phyloP scores from a whole-genome alignment of 495 filamentous ascomycete species.

The Eremomyces bilateralis region DNA sequence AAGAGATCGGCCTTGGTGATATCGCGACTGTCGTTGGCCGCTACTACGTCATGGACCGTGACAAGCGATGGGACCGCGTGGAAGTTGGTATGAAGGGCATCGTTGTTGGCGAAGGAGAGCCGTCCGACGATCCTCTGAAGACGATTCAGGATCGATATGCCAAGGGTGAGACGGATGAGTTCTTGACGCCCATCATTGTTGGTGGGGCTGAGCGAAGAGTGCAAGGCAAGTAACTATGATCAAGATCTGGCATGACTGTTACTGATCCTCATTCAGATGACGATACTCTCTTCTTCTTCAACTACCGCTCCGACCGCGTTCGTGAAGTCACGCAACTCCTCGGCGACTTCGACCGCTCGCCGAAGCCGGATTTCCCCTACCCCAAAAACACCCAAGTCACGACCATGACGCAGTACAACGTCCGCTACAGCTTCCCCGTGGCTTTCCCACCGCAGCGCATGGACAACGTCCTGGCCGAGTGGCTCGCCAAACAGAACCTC shows the following conservation, averaged over 20 bases:
- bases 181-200: slow-evolving; percentile 93
- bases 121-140: slow-evolving; percentile 60
- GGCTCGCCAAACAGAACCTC: slow-evolving; percentile 65
- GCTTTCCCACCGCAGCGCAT: slow-evolving; percentile 90
- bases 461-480: slow-evolving; percentile 92
- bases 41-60: slow-evolving; percentile 98
- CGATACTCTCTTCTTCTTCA: slow-evolving; percentile 98
- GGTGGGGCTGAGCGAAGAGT: slow-evolving; percentile 66
- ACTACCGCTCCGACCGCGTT: slow-evolving; percentile 96
- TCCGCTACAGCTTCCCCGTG: slow-evolving; percentile 76
- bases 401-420: slow-evolving; percentile 99
- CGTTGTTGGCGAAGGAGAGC: slow-evolving; percentile 66
- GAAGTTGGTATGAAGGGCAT: slow-evolving; percentile 77
- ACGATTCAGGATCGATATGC: slow-evolving; percentile 75
- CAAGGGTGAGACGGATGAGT: slow-evolving; percentile 82
- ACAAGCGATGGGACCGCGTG: slow-evolving; percentile 95
- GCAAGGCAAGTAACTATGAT: slow-evolving; percentile 33
- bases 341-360: slow-evolving; percentile 76
- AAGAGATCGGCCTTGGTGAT: slow-evolving; percentile 68
- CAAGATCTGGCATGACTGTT: slow-evolving; percentile 6
- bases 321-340: slow-evolving; percentile 91
- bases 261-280: slow-evolving; percentile 32
- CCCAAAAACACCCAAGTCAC: slow-evolving; percentile 78
- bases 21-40: slow-evolving; percentile 88
- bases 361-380: slow-evolving; percentile 78